phyloP scores from a whole-genome alignment of 495 filamentous ascomycete species.

The Hyaloscypha variabilis region DNA sequence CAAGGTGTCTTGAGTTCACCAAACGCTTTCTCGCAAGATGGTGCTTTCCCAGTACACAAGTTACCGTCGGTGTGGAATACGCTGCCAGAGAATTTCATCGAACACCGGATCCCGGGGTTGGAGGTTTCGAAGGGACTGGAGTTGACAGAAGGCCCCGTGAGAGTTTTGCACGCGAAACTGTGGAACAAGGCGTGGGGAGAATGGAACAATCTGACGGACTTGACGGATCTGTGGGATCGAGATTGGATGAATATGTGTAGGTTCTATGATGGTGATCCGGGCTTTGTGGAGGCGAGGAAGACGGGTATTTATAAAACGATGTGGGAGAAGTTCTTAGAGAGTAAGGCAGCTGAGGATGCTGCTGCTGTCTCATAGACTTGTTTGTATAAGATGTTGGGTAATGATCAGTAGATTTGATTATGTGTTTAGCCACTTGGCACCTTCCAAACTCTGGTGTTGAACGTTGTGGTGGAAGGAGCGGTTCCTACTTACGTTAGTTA shows the following conservation, averaged over 20 bases:
- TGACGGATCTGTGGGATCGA: slow-evolving; percentile 17
- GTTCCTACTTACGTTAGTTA: too few relatives aligned
- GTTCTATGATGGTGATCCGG: slow-evolving; percentile 14
- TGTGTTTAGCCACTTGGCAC: not conserved
- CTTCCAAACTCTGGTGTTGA: too few relatives aligned
- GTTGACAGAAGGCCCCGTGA: slow-evolving; percentile 2
- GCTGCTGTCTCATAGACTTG: not conserved
- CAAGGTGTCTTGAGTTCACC: slow-evolving; percentile 9
- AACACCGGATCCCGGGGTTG: not conserved
- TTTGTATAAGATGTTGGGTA: not conserved
- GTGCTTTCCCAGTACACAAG: not conserved
- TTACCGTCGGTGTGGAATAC: slow-evolving; percentile 9
- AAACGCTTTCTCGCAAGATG: slow-evolving; percentile 7
- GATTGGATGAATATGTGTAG: slow-evolving; percentile 19
- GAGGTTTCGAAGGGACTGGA: not conserved
- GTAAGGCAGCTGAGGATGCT: not conserved
- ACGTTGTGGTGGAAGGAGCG: too few relatives aligned
- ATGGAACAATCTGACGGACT: slow-evolving; percentile 6
- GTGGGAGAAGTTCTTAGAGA: slow-evolving; percentile 8
- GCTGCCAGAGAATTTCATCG: slow-evolving; percentile 10
- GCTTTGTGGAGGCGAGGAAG: slow-evolving; percentile 9
- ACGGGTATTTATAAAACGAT: slow-evolving; percentile 12
- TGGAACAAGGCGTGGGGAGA: slow-evolving; percentile 6
- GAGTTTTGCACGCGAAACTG: slow-evolving; percentile 10
- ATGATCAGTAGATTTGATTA: not conserved